phyloP scores from a whole-genome alignment of 352 stramenopile species.

The Globisporangium parvum region DNA sequence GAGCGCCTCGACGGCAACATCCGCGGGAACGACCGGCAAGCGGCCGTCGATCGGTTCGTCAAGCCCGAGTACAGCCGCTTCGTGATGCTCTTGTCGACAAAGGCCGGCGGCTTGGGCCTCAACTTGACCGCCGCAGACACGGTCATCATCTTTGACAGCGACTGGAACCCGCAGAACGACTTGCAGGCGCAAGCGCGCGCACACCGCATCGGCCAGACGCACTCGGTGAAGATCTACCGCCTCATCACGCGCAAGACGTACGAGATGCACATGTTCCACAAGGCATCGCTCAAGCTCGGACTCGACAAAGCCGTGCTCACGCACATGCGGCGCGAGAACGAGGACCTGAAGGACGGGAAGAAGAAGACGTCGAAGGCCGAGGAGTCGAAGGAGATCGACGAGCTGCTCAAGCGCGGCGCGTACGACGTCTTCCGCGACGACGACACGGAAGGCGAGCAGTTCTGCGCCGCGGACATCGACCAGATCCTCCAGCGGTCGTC shows the following conservation, averaged over 20 bases:
- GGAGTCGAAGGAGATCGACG: slow-evolving; percentile 89
- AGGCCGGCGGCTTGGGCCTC: slow-evolving; percentile 93
- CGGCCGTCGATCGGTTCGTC: slow-evolving; percentile 83
- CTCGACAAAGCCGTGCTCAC: slow-evolving; percentile 92
- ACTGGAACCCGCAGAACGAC: slow-evolving; percentile 98
- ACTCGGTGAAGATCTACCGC: slow-evolving; percentile 88
- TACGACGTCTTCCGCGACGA: slow-evolving; percentile 92
- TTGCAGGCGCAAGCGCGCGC: slow-evolving; percentile 91
- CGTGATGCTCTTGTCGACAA: slow-evolving; percentile 97
- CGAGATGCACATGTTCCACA: slow-evolving; percentile 94
- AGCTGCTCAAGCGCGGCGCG: slow-evolving; percentile 87
- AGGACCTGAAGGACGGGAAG: slow-evolving; percentile 54
- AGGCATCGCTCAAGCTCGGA: slow-evolving; percentile 88
- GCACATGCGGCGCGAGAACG: slow-evolving; percentile 87
- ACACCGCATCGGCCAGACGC: slow-evolving; percentile 89
- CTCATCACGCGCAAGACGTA: slow-evolving; percentile 91
- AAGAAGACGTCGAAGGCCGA: slow-evolving; percentile 74
- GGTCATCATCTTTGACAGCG: slow-evolving; percentile 97
- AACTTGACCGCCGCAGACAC: slow-evolving; percentile 93
- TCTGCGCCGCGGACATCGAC: slow-evolving; percentile 97
- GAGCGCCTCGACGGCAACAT: slow-evolving; percentile 98
- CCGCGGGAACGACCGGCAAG: slow-evolving; percentile 85
- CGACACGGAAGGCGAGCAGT: slow-evolving; percentile 90
- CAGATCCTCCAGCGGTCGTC: slow-evolving; percentile 92
- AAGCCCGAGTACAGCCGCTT: slow-evolving; percentile 92